Base-by-base conservation (phyloP, 768 basidiomycete species). In the Leucosporidium yakuticum region DNA sequence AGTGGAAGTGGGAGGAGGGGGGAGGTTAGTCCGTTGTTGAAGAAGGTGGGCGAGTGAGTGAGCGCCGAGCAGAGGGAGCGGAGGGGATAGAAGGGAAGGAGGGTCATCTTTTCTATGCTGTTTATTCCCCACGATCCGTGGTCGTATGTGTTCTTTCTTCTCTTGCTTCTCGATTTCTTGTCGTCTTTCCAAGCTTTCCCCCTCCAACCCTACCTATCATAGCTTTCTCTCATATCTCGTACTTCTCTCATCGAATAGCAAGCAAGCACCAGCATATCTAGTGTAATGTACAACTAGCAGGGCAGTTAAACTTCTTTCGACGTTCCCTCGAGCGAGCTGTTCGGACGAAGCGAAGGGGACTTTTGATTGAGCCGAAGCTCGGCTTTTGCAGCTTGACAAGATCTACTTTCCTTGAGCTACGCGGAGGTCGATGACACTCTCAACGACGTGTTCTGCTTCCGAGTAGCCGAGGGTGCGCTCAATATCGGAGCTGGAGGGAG, bases 401-500 rank as follows among this genome's bases (percentile, higher is more conserved):
- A 3, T 11, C 29, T 36, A 32, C 23, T 25, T 58, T n/a, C 23
- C 34, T 23, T 11, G 12, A 34, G 59, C 59, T 27, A 47, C 59
- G 6, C 44, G 39, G 17, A 61, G 25, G 21, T 61, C 60, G 11
- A 61, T 60, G 19, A 72, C 63, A 57, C 56, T 65, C 56, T 98
- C 96, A 9, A 95, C 94, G 58, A 98, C 93, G 80, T 98, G 90
- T 78, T 98, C 96, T 32, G 91, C 89, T 77, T 99, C 96, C 20
- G 89, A 90, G 78, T 99, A 98, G 4, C 93, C 95, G 58, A 99
- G 79, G 9, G 93, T 75, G 67, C 86, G 84, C 14, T 87, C 81
- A 49, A 99, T 85, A 61, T 89, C 83, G 2, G 90, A 87, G 73
- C 95, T 98, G 77, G 9, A 62, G 20, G 15, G 11, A 31, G 19